Conservation (phyloP, 2,329 filamentous ascomycete genomes). For the Paracoccidioides brasiliensis region DNA sequence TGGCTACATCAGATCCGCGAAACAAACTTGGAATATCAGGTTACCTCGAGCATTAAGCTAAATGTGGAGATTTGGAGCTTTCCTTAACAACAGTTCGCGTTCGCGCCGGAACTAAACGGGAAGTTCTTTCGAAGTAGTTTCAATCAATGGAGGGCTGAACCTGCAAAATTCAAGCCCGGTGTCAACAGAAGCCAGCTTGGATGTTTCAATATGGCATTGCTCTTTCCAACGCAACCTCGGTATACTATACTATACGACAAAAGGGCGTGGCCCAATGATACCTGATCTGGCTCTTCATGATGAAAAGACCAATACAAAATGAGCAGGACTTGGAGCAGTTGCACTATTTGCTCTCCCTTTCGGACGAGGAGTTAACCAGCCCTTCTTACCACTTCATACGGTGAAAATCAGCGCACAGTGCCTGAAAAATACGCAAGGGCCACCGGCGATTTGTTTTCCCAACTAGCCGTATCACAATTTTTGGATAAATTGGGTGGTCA, state of each 20-base stretch:
- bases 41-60: slow-evolving; percentile 40
- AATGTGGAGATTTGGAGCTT: slow-evolving; percentile 40
- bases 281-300: slow-evolving; percentile 35
- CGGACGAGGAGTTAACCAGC: slow-evolving; percentile 44
- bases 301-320: slow-evolving; percentile 36
- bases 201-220: slow-evolving; percentile 49
- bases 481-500: slow-evolving; percentile 27
- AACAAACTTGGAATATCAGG: slow-evolving; percentile 36
- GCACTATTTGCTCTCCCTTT: slow-evolving; percentile 43
- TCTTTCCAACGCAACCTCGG: slow-evolving; percentile 41
- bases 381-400: slow-evolving; percentile 57
- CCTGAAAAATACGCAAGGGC: slow-evolving; percentile 46
- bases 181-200: slow-evolving; percentile 48
- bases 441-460: slow-evolving; percentile 49
- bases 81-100: slow-evolving; percentile 38
- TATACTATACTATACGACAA: slow-evolving; percentile 47
- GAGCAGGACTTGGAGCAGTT: slow-evolving; percentile 56
- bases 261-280: slow-evolving; percentile 40
- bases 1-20: slow-evolving; percentile 21
- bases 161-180: slow-evolving; percentile 31
- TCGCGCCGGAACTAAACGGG: slow-evolving; percentile 39
- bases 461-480: slow-evolving; percentile 41
- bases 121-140: slow-evolving; percentile 43
- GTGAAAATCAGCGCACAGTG: slow-evolving; percentile 52
- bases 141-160: slow-evolving; percentile 44